Conservation (phyloP, 1,284 basidiomycete species). For the Austroboletus niveus region DNA sequence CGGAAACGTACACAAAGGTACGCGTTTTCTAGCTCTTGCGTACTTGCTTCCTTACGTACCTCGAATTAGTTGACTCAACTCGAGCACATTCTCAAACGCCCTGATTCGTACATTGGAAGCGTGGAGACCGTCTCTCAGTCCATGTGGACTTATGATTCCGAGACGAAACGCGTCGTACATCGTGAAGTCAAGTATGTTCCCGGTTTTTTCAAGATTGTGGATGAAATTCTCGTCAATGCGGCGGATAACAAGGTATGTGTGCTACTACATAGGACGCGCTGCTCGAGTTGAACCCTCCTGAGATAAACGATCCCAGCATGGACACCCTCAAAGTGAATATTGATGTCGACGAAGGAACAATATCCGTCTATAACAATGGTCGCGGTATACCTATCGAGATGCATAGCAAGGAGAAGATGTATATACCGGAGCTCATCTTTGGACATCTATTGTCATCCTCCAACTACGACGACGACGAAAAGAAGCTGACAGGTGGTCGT, state of each 20-base stretch:
- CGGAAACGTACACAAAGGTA: slow-evolving; percentile 92
- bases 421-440: slow-evolving; percentile 98
- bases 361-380: slow-evolving; percentile 96
- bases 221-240: slow-evolving; percentile 99
- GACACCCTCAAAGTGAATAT: slow-evolving; percentile 87
- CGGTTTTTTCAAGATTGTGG: slow-evolving; percentile 99
- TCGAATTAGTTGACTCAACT: slow-evolving; percentile 82
- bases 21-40: slow-evolving; percentile 14
- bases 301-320: slow-evolving; percentile 92
- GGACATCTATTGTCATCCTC: slow-evolving; percentile 94
- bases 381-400: slow-evolving; percentile 97
- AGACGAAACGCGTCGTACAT: slow-evolving; percentile 76
- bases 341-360: slow-evolving; percentile 80
- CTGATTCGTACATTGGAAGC: slow-evolving; percentile 98
- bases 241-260: slow-evolving; percentile 92
- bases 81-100: slow-evolving; percentile 95
- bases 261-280: not conserved
- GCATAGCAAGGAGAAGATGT: slow-evolving; percentile 90
- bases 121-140: slow-evolving; percentile 81
- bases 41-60: slow-evolving; percentile 8
- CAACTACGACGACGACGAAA: slow-evolving; percentile 99
- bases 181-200: slow-evolving; percentile 91
- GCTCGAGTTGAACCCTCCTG: not conserved
- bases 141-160: slow-evolving; percentile 91
- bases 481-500: slow-evolving; percentile 97